phyloP scores from a whole-genome alignment of 345 rosid genomes.

The Rhodomyrtus tomentosa region DNA sequence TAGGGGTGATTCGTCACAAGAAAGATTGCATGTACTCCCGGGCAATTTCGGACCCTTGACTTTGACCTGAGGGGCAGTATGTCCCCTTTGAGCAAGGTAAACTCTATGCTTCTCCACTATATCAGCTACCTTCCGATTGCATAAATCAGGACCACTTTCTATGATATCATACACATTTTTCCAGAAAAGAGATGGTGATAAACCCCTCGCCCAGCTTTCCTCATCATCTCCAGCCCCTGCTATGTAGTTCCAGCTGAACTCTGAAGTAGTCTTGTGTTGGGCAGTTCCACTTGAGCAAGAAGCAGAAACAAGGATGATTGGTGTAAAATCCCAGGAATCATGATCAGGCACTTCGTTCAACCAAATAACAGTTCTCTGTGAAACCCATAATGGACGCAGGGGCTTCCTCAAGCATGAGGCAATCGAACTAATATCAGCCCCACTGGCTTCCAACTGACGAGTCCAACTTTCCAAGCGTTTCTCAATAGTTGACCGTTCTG shows the following conservation, averaged over 20 bases:
- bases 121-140: slow-evolving; percentile 82
- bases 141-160: slow-evolving; percentile 52
- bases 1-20: slow-evolving; percentile 5
- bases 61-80: slow-evolving; percentile 52
- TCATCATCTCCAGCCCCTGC: slow-evolving; percentile 98
- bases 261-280: slow-evolving; percentile 39
- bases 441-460: slow-evolving; percentile 52
- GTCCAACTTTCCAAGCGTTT: slow-evolving; percentile 63
- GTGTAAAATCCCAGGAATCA: slow-evolving; percentile 86
- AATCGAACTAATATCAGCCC: slow-evolving; percentile 70
- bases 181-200: slow-evolving; percentile 77
- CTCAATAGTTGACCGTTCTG: slow-evolving; percentile 66
- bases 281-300: slow-evolving; percentile 37
- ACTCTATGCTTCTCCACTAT: slow-evolving; percentile 81
- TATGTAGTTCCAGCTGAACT: slow-evolving; percentile 89
- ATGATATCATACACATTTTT: slow-evolving; percentile 56
- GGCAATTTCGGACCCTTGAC: slow-evolving; percentile 20
- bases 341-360: slow-evolving; percentile 83
- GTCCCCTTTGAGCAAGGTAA: slow-evolving; percentile 66
- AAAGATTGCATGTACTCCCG: not conserved
- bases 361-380: slow-evolving; percentile 85
- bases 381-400: slow-evolving; percentile 74
- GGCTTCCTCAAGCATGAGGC: slow-evolving; percentile 62
- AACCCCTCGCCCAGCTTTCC: slow-evolving; percentile 96
- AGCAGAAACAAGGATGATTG: slow-evolving; percentile 74